Base-by-base conservation (phyloP, 805 yeast genomes). In the Candida railenensis region DNA sequence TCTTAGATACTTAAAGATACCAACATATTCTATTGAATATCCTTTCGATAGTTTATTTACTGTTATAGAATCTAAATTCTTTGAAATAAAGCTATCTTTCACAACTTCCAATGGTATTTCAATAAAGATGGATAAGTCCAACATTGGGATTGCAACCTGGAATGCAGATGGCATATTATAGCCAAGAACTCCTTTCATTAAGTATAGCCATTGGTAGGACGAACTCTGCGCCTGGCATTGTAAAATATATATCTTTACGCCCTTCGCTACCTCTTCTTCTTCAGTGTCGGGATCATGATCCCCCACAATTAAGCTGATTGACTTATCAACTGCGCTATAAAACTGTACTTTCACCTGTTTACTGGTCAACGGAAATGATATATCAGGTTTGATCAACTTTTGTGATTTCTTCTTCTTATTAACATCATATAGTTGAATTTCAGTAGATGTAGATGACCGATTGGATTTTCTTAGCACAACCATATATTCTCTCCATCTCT, bases 401-500 rank as follows among this genome's bases (percentile, higher is more conserved):
- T 53, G 48, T 14, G 42, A 42, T 18, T 19, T 36, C 33, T 65
- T 59, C 15, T 73, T 72, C 42, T 66, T 65, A 36, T 78, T 63
- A 2, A 66, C 62, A 11, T 74, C 76, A 63, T 81, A 85, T 49
- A 90, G 78, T 55, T 89, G 90, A 1, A 89, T 49, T 3, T 71
- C 60, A 0, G 89, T 57, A 0, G 95, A 91, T 8, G 67, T 63
- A 2, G 66, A 70, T 0, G 57, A 41, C 47, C 73, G 65, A 14
- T 80, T 82, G 0, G 87, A 81, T n/a, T 79, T 76, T 48, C 92
- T 69, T 1, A 85, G 83, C 1, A 87, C 89, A 2, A 87, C 85
- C 22, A 81, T 67, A 58, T 82, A 88, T 59, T 91, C 97, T 49
- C 76, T 80, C 94, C 97, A 89, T 41, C 89, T 66, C 47, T 87